phyloP scores from a whole-genome alignment of 2,329 filamentous ascomycete species.

The Periconia sp. region DNA sequence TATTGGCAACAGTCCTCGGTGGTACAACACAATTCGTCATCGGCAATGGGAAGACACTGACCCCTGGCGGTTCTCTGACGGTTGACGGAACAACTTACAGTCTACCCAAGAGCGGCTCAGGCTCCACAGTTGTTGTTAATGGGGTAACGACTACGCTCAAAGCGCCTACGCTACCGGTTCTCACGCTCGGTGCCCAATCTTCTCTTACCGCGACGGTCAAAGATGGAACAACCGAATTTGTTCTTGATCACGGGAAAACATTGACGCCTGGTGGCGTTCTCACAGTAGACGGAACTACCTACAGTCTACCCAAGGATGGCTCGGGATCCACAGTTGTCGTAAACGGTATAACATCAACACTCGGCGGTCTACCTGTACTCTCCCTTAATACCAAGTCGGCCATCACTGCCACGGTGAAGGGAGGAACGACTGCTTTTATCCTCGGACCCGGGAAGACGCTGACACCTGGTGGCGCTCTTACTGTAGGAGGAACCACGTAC shows the following conservation, averaged over 20 bases:
- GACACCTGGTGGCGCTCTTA: conserved; percentile 10
- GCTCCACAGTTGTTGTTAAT: conserved; percentile 39
- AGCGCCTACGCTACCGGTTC: conserved; percentile 14
- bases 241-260: conserved; percentile 8
- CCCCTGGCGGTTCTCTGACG: conserved; percentile 32
- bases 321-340: conserved; percentile 11
- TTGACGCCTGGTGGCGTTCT: conserved; percentile 10
- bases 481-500: conserved; percentile 11
- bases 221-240: conserved; percentile 7
- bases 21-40: conserved; percentile 29
- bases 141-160: conserved; percentile 35
- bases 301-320: conserved; percentile 2
- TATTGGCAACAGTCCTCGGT: conserved; percentile 30
- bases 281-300: conserved; percentile 11
- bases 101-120: conserved; percentile 28
- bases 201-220: not conserved
- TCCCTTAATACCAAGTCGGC: conserved; percentile 1
- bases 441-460: conserved; percentile 6
- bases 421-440: conserved; percentile 7
- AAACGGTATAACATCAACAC: conserved; percentile 5
- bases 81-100: conserved; percentile 36
- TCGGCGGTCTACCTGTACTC: too few relatives aligned
- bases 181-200: conserved; percentile 12
- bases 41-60: conserved; percentile 29
- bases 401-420: conserved; percentile 1